Conservation (phyloP, 768 basidiomycete genomes). For the Galerina sulciceps region DNA sequence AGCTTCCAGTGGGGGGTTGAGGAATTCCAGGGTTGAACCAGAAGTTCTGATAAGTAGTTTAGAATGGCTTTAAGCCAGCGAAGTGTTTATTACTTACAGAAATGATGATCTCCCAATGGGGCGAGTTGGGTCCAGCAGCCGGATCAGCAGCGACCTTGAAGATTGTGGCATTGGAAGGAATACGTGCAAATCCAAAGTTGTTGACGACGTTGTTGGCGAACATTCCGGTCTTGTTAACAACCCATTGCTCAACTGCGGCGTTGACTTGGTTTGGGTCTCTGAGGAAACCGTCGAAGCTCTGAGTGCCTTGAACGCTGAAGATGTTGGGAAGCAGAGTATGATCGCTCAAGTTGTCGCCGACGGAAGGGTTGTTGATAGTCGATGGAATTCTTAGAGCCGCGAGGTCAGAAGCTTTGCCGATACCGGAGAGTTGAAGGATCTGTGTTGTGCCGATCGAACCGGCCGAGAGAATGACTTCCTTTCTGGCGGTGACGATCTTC, state of each 20-base stretch:
- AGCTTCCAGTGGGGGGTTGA: conserved; percentile 32
- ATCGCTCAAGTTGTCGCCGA: conserved; percentile 27
- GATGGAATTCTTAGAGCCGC: conserved; percentile 13
- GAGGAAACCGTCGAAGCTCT: conserved; percentile 1
- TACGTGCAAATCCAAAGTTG: conserved; percentile 29
- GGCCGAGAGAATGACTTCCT: conserved; percentile 27
- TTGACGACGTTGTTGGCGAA: conserved; percentile 36
- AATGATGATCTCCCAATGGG: conserved; percentile 32
- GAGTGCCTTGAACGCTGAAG: conserved; percentile 5
- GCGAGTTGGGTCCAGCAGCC: conserved; percentile 17
- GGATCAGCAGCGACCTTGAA: conserved; percentile 21
- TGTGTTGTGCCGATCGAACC: conserved; percentile 25
- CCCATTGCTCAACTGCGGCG: no score
- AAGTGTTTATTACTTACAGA: conserved; percentile 24
- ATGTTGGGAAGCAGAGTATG: conserved; percentile 21
- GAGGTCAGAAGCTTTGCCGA: conserved; percentile 19
- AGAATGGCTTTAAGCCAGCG: not conserved
- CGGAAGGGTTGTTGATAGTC: conserved; percentile 19
- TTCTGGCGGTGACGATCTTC: conserved; percentile 16
- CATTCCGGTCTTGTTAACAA: conserved; percentile 14
- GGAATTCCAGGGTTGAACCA: conserved; percentile 15
- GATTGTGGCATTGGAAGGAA: conserved; percentile 32
- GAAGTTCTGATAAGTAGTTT: conserved; percentile 10
- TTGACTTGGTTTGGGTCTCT: not conserved
- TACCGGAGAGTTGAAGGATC: conserved; percentile 26